Conservation (phyloP, 352 stramenopile species). For the Phytophthora boehmeriae region DNA sequence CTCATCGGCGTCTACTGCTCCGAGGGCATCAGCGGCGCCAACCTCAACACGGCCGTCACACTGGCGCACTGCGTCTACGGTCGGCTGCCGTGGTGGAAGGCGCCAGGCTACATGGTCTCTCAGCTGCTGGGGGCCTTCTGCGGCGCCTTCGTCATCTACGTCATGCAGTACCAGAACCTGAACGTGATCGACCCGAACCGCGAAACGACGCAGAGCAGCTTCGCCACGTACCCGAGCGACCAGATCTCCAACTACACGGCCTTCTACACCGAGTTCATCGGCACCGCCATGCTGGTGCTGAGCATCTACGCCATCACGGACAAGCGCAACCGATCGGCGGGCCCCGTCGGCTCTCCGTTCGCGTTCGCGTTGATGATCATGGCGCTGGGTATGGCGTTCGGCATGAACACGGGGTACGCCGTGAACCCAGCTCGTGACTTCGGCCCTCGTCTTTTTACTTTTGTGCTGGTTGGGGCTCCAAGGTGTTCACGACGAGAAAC, state of each 20-base stretch:
- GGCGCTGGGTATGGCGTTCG: conserved; percentile 59
- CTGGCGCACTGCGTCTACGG: conserved; percentile 40
- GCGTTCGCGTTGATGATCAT: conserved; percentile 54
- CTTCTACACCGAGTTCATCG: conserved; percentile 60
- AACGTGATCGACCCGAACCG: conserved; percentile 50
- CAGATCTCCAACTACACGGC: conserved; percentile 50
- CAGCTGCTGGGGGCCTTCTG: conserved; percentile 48
- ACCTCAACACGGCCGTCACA: conserved; percentile 55
- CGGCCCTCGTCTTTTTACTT: conserved; percentile 43
- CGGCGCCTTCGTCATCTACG: conserved; percentile 41
- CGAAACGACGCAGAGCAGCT: conserved; percentile 39
- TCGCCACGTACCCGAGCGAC: conserved; percentile 45
- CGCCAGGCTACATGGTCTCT: conserved; percentile 46
- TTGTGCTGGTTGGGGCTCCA: conserved; percentile 42
- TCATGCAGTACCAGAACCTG: conserved; percentile 54
- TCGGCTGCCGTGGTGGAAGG: conserved; percentile 43
- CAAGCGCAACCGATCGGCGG: conserved; percentile 44
- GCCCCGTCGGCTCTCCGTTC: conserved; percentile 30
- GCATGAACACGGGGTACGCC: conserved; percentile 48
- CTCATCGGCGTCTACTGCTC: conserved; percentile 49
- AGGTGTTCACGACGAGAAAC: conserved; percentile 45
- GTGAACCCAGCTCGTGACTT: conserved; percentile 64
- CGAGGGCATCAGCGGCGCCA: conserved; percentile 41
- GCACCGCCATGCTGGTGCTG: conserved; percentile 50
- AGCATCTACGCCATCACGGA: conserved; percentile 57